These are phyloP conservation scores for Aspergillus melleus DNA, from an alignment of 2,329 filamentous ascomycete species.

Conservation along the genomic window DNA sequence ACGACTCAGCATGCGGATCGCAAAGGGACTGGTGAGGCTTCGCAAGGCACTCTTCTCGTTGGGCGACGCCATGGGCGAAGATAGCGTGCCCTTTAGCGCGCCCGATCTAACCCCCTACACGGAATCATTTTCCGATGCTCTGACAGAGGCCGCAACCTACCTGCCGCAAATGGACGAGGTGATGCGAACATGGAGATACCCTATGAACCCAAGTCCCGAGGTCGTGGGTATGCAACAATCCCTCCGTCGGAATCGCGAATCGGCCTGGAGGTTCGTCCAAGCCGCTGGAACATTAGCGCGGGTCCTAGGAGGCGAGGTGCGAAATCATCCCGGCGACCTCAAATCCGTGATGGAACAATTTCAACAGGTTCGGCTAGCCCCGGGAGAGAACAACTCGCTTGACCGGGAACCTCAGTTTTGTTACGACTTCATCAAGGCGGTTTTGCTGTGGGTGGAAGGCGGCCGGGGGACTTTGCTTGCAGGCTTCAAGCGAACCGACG, in stretches of 20 bases:
- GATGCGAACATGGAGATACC: conserved; percentile 59
- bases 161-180: conserved; percentile 59
- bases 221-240: conserved; percentile 57
- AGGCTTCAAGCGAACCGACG: conserved; percentile 54
- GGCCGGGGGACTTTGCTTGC: conserved; percentile 56
- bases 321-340: conserved; percentile 42
- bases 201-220: conserved; percentile 54
- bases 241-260: conserved; percentile 56
- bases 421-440: conserved; percentile 66
- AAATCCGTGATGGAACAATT: conserved; percentile 47
- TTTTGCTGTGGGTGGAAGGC: conserved; percentile 62
- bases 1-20: conserved; percentile 55
- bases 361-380: conserved; percentile 49
- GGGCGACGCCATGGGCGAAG: conserved; percentile 35
- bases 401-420: conserved; percentile 53
- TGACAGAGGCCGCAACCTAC: conserved; percentile 48
- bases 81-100: conserved; percentile 26
- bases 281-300: conserved; percentile 59
- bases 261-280: conserved; percentile 62
- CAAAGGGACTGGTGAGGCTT: conserved; percentile 55
- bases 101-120: conserved; percentile 34
- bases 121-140: conserved; percentile 41
- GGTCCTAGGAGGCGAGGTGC: conserved; percentile 55
- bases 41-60: conserved; percentile 58
- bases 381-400: conserved; percentile 43